phyloP scores from a whole-genome alignment of 2,329 filamentous ascomycete species.

The Penicillium aurantiogriseum region DNA sequence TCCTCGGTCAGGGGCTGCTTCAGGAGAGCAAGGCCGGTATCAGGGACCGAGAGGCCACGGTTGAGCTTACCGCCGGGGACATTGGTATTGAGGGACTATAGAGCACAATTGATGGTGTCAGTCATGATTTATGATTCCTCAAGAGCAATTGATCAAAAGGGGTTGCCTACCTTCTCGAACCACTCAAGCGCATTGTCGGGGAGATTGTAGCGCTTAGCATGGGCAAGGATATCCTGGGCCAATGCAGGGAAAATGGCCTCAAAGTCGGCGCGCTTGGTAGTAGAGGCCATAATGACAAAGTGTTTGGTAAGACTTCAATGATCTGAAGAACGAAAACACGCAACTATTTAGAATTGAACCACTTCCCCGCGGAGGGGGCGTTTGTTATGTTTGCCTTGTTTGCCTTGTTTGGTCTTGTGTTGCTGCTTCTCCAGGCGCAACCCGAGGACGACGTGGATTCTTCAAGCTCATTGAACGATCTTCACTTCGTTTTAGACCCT shows the following conservation, averaged over 20 bases:
- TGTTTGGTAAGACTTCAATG: slow-evolving; percentile 5
- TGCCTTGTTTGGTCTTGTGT: neutral
- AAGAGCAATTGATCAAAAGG: neutral
- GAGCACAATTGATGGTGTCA: neutral
- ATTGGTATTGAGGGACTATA: slow-evolving; percentile 78
- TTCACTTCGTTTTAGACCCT: neutral
- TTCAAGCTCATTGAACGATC: neutral
- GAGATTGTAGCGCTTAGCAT: slow-evolving; percentile 78
- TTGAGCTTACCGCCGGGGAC: slow-evolving; percentile 96
- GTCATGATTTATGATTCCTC: neutral
- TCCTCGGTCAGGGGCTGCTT: slow-evolving; percentile 68
- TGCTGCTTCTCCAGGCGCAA: slow-evolving; percentile 9
- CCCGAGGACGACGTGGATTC: neutral
- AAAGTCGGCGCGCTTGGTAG: slow-evolving; percentile 70
- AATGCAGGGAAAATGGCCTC: slow-evolving; percentile 86
- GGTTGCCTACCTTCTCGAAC: slow-evolving; percentile 69
- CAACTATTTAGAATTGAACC: slow-evolving; percentile 2
- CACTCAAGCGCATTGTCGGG: slow-evolving; percentile 78
- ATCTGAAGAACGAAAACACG: slow-evolving; percentile 5
- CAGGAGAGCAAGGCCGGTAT: slow-evolving; percentile 80
- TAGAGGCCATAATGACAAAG: slow-evolving; percentile 61
- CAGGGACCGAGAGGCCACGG: slow-evolving; percentile 95
- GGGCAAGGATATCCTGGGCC: slow-evolving; percentile 73
- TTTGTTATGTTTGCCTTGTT: slow-evolving; percentile 29
- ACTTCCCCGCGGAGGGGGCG: slow-evolving; percentile 22